These are phyloP conservation scores for Bondarzewia mesenterica DNA, from an alignment of 1,284 basidiomycete genomes.

Conservation along the genomic window DNA sequence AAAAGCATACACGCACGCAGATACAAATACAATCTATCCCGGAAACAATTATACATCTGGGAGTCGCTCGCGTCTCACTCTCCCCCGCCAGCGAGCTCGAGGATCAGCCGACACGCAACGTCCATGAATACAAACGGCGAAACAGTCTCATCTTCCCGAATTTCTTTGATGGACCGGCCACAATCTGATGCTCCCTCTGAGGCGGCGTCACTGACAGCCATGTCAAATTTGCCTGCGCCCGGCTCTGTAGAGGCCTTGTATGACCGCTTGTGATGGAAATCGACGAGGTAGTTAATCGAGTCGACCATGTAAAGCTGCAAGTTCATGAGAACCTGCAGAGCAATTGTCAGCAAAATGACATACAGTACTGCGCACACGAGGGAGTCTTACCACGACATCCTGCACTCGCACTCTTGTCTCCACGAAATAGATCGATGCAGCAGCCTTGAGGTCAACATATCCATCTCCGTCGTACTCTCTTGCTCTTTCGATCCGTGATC, in stretches of 20 bases:
- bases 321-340: conserved; percentile 85
- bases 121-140: conserved; percentile 98
- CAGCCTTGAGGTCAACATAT: conserved; percentile 58
- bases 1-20: not conserved
- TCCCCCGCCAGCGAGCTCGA: conserved; percentile 68
- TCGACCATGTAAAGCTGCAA: conserved; percentile 96
- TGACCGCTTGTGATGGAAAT: conserved; percentile 96
- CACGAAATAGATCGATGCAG: conserved; percentile 82
- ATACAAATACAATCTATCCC: not conserved
- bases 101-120: conserved; percentile 78
- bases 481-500: conserved; percentile 48
- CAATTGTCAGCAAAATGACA: conserved; percentile 1
- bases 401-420: conserved; percentile 89
- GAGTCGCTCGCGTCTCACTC: not conserved
- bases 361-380: not conserved
- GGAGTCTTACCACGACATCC: conserved; percentile 74
- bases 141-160: conserved; percentile 69
- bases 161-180: conserved; percentile 39
- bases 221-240: conserved; percentile 61
- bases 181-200: conserved; percentile 43
- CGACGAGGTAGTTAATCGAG: conserved; percentile 92
- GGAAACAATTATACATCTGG: not conserved
- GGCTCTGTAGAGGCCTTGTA: conserved; percentile 61
- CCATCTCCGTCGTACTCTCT: conserved; percentile 55
- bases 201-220: conserved; percentile 44